phyloP scores from a whole-genome alignment of 768 basidiomycete genomes.

The Mycena filopes region DNA sequence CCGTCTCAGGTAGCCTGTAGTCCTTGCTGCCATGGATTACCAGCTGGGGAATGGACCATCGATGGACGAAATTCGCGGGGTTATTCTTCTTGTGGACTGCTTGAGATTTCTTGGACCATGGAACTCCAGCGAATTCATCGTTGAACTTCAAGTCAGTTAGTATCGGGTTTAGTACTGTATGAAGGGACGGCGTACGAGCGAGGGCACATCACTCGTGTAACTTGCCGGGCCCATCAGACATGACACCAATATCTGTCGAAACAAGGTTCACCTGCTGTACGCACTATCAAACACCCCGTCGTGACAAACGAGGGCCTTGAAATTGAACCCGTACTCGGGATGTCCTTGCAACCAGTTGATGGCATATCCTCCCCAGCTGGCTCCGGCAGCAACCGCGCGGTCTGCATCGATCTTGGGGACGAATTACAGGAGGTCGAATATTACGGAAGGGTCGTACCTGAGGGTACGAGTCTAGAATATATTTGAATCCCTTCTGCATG shows the following conservation, averaged over 20 bases:
- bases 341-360: slow-evolving; percentile 94
- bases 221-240: too few relatives aligned
- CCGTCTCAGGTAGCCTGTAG: slow-evolving; percentile 86
- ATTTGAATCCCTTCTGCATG: slow-evolving; percentile 78
- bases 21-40: slow-evolving; percentile 91
- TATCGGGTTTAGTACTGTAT: not conserved
- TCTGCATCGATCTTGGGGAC: slow-evolving; percentile 69
- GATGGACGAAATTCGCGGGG: slow-evolving; percentile 82
- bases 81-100: slow-evolving; percentile 71
- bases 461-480: slow-evolving; percentile 73
- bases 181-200: slow-evolving; percentile 69
- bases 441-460: slow-evolving; percentile 55
- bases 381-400: slow-evolving; percentile 83
- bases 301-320: slow-evolving; percentile 93
- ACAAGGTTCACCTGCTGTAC: slow-evolving; percentile 67
- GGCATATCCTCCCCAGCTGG: slow-evolving; percentile 67
- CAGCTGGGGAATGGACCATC: slow-evolving; percentile 89
- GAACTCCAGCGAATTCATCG: slow-evolving; percentile 86
- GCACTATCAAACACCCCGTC: slow-evolving; percentile 90
- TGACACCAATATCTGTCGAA: too few relatives aligned
- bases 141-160: slow-evolving; percentile 67
- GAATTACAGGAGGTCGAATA: not conserved
- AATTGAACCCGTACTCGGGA: slow-evolving; percentile 86
- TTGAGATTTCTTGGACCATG: slow-evolving; percentile 73
- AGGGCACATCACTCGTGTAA: slow-evolving; percentile 87